These are phyloP conservation scores for Scolecobasidium constrictum DNA, from an alignment of 2,329 filamentous ascomycete species.

Conservation along the genomic window DNA sequence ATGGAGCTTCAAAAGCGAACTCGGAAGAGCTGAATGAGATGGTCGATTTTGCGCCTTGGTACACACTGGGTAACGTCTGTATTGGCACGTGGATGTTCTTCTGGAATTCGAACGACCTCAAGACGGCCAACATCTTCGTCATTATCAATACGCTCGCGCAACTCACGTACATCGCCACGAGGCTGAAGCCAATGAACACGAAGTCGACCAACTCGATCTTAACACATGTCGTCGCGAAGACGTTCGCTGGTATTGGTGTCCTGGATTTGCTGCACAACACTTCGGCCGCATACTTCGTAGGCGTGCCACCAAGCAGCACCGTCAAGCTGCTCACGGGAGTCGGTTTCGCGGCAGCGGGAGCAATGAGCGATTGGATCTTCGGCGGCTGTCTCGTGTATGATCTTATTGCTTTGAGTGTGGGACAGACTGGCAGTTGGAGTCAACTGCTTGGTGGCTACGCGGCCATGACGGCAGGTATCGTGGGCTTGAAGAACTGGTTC, in stretches of 20 bases:
- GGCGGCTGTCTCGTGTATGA: constrained; percentile 50
- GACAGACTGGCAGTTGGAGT: constrained; percentile 42
- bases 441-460: constrained; percentile 41
- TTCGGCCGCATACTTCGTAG: constrained; percentile 43
- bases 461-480: constrained; percentile 40
- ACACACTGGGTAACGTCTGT: constrained; percentile 46
- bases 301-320: constrained; percentile 31
- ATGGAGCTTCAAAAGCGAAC: constrained; percentile 32
- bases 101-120: constrained; percentile 44
- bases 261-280: constrained; percentile 50
- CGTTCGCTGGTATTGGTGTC: constrained; percentile 49
- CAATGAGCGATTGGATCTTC: constrained; percentile 48
- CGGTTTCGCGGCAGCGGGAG: constrained; percentile 39
- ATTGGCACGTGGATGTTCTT: constrained; percentile 54
- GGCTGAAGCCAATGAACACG: constrained; percentile 34
- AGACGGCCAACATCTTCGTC: constrained; percentile 45
- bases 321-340: constrained; percentile 44
- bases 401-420: constrained; percentile 42
- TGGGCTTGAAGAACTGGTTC: constrained; percentile 39
- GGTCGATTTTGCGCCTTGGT: constrained; percentile 43
- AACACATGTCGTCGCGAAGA: constrained; percentile 48
- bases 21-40: constrained; percentile 37
- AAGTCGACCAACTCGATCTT: constrained; percentile 40
- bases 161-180: constrained; percentile 41
- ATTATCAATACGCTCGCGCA: constrained; percentile 44